Evolutionary conservation across 768 basidiomycete species (phyloP), one percentile per base, ranked within the genome.

Genomic region (Leccinum aurantiacum): DNA sequence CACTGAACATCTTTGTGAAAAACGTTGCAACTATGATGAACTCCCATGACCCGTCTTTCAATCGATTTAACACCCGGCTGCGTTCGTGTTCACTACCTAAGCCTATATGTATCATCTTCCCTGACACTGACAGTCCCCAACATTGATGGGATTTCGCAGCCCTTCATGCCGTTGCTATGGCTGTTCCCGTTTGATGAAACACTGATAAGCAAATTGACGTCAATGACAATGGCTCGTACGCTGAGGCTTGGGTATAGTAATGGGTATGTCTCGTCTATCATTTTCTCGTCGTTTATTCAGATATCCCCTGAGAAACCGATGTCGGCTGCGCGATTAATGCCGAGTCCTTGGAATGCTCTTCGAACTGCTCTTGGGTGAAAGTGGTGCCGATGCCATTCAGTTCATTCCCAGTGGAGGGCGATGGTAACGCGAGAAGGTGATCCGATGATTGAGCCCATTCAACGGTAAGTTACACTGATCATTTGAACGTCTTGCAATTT

Each of bases 121-220:
- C 14, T 5, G 2, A 24, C 24, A 24, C 14, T 5, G 2, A 24
- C 24, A 24, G 24, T 24, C 24, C 24, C 24, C 24, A 24, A 24
- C 24, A 24, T 24, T 35, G 35, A 22, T 35, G 67, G 63, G 59
- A 2, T 41, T 56, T 9, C 49, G 61, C 22, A 61, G 64, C 15
- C 38, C 62, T 37, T 53, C 7, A 17, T 38, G 15, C 37, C 37
- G 57, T 10, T 69, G 33, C 38, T 71, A 60, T 22, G 62, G 69
- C 8, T 59, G 58, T 57, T 69, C 61, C 52, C 64, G 3, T 62
- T 64, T 38, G 57, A 71, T 41, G 65, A 64, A 2, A 60, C 64
- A 52, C 58, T 47, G 66, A 70, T 25, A 59, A 53, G 22, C 58
- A 61, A 29, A 56, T 63, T 29, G 7, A 61, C n/a, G 52, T 29